Conservation (phyloP, 352 stramenopile genomes). For the Phytophthora aleatoria region DNA sequence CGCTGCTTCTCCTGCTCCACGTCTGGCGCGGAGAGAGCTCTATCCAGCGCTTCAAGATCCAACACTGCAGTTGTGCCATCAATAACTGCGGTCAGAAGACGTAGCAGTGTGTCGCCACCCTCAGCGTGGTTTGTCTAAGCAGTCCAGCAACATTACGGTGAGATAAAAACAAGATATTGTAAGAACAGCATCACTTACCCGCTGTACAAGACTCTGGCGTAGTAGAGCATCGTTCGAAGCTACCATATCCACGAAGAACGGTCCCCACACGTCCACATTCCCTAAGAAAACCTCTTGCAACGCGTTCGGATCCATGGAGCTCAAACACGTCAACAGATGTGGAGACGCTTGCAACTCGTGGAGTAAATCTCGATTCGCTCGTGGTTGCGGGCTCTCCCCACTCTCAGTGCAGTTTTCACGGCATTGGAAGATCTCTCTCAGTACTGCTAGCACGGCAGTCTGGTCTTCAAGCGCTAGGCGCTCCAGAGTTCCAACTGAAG, state of each 20-base stretch:
- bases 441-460: slow-evolving; percentile 44
- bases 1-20: slow-evolving; percentile 39
- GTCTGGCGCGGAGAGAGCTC: slow-evolving; percentile 40
- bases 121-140: slow-evolving; percentile 61
- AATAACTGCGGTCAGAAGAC: slow-evolving; percentile 53
- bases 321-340: slow-evolving; percentile 63
- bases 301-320: slow-evolving; percentile 61
- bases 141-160: slow-evolving; percentile 1
- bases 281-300: slow-evolving; percentile 69
- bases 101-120: slow-evolving; percentile 52
- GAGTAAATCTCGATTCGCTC: slow-evolving; percentile 52
- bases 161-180: slow-evolving; percentile 1
- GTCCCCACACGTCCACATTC: slow-evolving; percentile 64
- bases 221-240: slow-evolving; percentile 59
- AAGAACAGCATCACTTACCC: slow-evolving; percentile 28
- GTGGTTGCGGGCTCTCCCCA: slow-evolving; percentile 6
- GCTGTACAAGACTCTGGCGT: slow-evolving; percentile 48
- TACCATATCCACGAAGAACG: slow-evolving; percentile 70
- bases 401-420: slow-evolving; percentile 22
- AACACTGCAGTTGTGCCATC: slow-evolving; percentile 45
- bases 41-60: slow-evolving; percentile 56
- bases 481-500: slow-evolving; percentile 56
- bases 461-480: slow-evolving; percentile 67
- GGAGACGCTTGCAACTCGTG: slow-evolving; percentile 57
- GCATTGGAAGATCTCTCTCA: slow-evolving; percentile 58